phyloP scores from a whole-genome alignment of 305 asterid species.

The Salvia sclarea region DNA sequence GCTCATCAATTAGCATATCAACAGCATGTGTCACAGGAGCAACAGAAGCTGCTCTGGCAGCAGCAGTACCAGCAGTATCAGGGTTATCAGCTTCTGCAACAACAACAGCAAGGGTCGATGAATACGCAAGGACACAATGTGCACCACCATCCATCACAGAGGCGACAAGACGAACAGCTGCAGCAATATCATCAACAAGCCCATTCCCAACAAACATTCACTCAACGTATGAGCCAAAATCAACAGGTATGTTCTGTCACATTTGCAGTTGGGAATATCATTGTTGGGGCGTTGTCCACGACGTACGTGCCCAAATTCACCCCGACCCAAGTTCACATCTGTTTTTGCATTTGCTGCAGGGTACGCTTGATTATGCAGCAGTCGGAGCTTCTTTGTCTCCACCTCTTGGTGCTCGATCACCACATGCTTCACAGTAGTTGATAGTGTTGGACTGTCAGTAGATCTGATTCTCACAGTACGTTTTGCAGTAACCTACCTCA shows the following conservation, averaged over 20 bases:
- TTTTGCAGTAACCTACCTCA: conserved; percentile 5
- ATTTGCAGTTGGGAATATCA: neutral
- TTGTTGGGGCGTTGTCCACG: neutral
- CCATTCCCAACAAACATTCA: conserved; percentile 18
- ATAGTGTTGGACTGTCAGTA: conserved; percentile 1
- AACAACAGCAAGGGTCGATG: conserved; percentile 46
- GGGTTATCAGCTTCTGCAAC: conserved; percentile 40
- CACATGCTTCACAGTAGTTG: conserved; percentile 22
- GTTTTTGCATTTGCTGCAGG: conserved; percentile 36
- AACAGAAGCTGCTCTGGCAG: conserved; percentile 49
- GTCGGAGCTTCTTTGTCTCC: conserved; percentile 38
- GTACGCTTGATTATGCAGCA: conserved; percentile 30
- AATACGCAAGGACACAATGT: conserved; percentile 42
- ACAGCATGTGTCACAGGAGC: conserved; percentile 38
- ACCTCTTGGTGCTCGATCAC: conserved; percentile 30
- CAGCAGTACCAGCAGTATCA: conserved; percentile 66
- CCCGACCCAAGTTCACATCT: neutral
- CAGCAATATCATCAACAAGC: conserved; percentile 29
- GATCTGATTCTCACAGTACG: neutral
- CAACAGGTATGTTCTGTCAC: conserved; percentile 39
- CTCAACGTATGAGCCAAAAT: conserved; percentile 31
- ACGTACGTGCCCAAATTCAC: neutral
- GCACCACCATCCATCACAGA: conserved; percentile 38
- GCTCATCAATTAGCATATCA: conserved; percentile 53
- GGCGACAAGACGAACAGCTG: conserved; percentile 33